phyloP scores from a whole-genome alignment of 2,329 filamentous ascomycete species.

The Alternaria solani region DNA sequence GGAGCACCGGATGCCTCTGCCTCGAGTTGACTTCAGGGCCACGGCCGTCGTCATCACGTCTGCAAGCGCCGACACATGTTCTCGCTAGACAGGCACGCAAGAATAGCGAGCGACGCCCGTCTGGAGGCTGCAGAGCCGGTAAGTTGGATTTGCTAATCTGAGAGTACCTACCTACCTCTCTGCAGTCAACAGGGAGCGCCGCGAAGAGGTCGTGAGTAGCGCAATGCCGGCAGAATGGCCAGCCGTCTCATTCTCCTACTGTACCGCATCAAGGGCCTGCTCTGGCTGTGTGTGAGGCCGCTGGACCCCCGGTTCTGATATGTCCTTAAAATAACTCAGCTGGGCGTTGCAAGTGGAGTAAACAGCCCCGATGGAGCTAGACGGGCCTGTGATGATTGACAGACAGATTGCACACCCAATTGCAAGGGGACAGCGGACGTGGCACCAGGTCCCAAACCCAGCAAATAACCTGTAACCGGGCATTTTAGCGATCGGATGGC shows the following conservation, averaged over 20 bases:
- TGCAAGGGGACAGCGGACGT: constrained; percentile 9
- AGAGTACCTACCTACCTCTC: constrained; percentile 11
- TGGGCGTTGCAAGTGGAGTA: constrained; percentile 20
- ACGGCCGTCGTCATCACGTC: constrained; percentile 4
- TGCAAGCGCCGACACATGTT: constrained; percentile 12
- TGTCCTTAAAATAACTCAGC: constrained; percentile 44
- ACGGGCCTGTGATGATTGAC: constrained; percentile 6
- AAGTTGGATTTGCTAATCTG: constrained; percentile 23
- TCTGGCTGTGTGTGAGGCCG: constrained; percentile 11
- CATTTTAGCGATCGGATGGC: constrained; percentile 32
- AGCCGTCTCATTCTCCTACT: constrained; percentile 20
- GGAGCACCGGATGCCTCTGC: constrained; percentile 8
- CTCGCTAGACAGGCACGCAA: constrained; percentile 18
- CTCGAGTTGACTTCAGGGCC: background rate
- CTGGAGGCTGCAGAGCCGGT: constrained; percentile 23
- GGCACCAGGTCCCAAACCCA: constrained; percentile 13
- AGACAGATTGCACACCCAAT: constrained; percentile 21
- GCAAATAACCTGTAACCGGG: constrained; percentile 21
- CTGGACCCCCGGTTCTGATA: constrained; percentile 24
- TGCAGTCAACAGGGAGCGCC: constrained; percentile 24
- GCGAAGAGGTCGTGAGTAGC: constrained; percentile 9
- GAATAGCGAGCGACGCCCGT: constrained; percentile 18
- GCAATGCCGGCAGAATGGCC: constrained; percentile 17
- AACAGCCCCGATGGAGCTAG: constrained; percentile 13
- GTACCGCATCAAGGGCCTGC: constrained; percentile 12